These are phyloP conservation scores for Pterocarpus macrocarpus DNA, from an alignment of 306 rosid genomes.

Conservation along the genomic window DNA sequence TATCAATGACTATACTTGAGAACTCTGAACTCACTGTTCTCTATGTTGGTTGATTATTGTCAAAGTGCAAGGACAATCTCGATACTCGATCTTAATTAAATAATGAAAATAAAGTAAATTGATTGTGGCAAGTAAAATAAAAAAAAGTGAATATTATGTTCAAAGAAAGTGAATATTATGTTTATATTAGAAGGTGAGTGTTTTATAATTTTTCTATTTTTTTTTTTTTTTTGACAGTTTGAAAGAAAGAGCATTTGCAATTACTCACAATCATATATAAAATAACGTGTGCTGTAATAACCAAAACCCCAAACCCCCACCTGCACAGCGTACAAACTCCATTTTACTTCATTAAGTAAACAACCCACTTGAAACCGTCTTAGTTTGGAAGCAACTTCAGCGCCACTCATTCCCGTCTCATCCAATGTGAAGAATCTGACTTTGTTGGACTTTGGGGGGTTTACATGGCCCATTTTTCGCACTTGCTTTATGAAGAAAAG, in stretches of 20 bases:
- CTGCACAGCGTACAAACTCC: slow-evolving; percentile 16
- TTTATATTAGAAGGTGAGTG: too few species aligned
- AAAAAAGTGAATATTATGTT: too few species aligned
- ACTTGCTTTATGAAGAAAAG: slow-evolving; percentile 47
- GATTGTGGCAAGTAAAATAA: too few species aligned
- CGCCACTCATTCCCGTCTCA: slow-evolving; percentile 51
- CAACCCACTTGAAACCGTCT: slow-evolving; percentile 50
- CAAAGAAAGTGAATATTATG: too few species aligned
- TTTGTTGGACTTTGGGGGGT: slow-evolving; percentile 42
- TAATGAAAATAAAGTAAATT: too few species aligned
- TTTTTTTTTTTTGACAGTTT: slow-evolving; percentile 5
- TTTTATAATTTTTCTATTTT: not conserved
- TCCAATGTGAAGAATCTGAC: slow-evolving; percentile 49
- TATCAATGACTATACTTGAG: too few species aligned
- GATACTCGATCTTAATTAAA: too few species aligned
- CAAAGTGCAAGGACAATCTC: too few species aligned
- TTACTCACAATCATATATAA: not conserved
- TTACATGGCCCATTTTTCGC: slow-evolving; percentile 52
- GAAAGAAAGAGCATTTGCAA: not conserved
- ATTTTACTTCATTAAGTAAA: slow-evolving; percentile 39
- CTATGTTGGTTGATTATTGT: too few species aligned
- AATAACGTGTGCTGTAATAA: not conserved
- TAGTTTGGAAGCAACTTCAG: slow-evolving; percentile 59
- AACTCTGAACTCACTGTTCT: too few species aligned
- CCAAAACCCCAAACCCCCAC: slow-evolving; percentile 19